Evolutionary conservation across 139 green algal species (phyloP).

Genomic region (Monoraphidium neglectum): DNA sequence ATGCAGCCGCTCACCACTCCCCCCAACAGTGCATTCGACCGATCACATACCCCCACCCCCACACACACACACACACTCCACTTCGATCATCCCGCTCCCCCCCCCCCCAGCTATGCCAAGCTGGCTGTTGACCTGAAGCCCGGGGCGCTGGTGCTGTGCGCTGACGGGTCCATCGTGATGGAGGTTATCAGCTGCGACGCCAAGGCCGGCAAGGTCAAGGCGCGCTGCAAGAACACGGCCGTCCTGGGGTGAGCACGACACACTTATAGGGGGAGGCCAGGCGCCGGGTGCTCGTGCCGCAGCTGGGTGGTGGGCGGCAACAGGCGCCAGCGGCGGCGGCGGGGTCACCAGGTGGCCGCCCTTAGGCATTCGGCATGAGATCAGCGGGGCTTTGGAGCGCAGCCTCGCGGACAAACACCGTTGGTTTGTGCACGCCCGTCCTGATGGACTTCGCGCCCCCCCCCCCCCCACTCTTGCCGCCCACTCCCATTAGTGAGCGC

Average conservation of each 20-base stretch:
- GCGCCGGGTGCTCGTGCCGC: no score
- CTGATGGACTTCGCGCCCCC: no score
- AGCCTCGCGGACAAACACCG: no score
- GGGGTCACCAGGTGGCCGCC: no score
- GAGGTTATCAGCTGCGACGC: not conserved
- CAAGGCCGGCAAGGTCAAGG: slow-evolving; percentile 65
- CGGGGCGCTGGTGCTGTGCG: slow-evolving; percentile 88
- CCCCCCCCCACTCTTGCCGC: not conserved
- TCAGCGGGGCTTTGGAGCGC: no score
- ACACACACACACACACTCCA: not conserved
- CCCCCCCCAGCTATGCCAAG: slow-evolving; percentile 79
- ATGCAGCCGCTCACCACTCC: no score
- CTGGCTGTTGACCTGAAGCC: slow-evolving; percentile 85
- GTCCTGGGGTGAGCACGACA: slow-evolving; percentile 74
- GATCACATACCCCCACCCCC: not conserved
- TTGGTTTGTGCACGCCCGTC: no score
- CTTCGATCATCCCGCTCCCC: not conserved
- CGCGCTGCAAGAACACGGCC: slow-evolving; percentile 90
- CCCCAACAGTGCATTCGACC: no score
- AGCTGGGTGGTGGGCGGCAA: no score
- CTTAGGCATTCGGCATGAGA: no score
- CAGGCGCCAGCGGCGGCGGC: no score
- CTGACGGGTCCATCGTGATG: slow-evolving; percentile 77
- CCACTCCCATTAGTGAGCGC: slow-evolving; percentile 72
- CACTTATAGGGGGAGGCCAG: no score